A percentile compares a stretch with the other conserved stretches of the same genome.
Evolutionary conservation across 441 rosid species (phyloP).

Genomic region (Arabidopsis lyrata): DNA sequence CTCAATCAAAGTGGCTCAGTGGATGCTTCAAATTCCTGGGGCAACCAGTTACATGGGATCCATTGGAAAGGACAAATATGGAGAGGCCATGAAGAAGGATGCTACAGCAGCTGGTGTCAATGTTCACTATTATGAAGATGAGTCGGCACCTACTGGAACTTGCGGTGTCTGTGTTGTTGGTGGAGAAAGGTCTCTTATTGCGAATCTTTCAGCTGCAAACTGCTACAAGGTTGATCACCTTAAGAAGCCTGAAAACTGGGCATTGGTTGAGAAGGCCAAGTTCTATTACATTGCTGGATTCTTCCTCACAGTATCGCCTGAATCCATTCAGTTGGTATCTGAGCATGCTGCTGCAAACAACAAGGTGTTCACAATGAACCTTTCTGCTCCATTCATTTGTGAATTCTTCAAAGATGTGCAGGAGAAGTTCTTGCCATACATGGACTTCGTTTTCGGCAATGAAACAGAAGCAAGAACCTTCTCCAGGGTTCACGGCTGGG

Average conservation of each 20-base stretch:
- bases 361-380: slow-evolving; percentile 93
- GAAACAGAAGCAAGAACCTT: slow-evolving; percentile 94
- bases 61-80: slow-evolving; percentile 92
- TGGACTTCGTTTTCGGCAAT: slow-evolving; percentile 90
- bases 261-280: slow-evolving; percentile 94
- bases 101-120: slow-evolving; percentile 77
- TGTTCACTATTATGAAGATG: slow-evolving; percentile 85
- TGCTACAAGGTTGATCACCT: slow-evolving; percentile 93
- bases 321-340: slow-evolving; percentile 85
- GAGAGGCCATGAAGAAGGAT: slow-evolving; percentile 92
- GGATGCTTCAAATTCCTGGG: slow-evolving; percentile 97
- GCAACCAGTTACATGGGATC: slow-evolving; percentile 89
- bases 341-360: slow-evolving; percentile 89
- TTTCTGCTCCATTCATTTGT: slow-evolving; percentile 97
- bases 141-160: slow-evolving; percentile 82
- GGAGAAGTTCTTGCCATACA: slow-evolving; percentile 75
- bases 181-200: slow-evolving; percentile 90
- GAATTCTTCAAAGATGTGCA: slow-evolving; percentile 94
- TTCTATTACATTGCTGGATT: slow-evolving; percentile 94
- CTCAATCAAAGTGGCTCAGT: slow-evolving; percentile 93
- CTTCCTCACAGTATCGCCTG: slow-evolving; percentile 94
- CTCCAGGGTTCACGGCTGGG: slow-evolving; percentile 95
- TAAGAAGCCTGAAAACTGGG: slow-evolving; percentile 64
- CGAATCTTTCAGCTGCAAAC: slow-evolving; percentile 66
- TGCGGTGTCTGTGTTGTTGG: slow-evolving; percentile 96